phyloP scores from a whole-genome alignment of 108 stramenopile genomes.

The Pelagomonas calceolata region DNA sequence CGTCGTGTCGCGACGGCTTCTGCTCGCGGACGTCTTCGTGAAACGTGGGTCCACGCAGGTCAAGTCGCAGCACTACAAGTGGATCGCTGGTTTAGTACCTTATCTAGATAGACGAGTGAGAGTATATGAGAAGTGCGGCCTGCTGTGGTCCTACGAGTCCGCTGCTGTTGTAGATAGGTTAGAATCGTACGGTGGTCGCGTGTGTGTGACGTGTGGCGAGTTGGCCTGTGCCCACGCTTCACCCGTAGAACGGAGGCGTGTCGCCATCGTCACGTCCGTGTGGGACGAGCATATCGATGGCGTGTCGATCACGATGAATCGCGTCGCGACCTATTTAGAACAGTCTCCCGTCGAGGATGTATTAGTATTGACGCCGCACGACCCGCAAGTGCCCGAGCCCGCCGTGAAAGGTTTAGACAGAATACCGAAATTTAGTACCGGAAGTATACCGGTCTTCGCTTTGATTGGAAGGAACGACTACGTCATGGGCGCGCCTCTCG shows the following conservation, averaged over 20 bases:
- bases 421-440: neutral
- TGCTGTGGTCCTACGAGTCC: slow-evolving; percentile 2
- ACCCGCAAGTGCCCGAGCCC: neutral
- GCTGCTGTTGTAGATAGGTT: neutral
- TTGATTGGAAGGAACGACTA: neutral
- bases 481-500: neutral
- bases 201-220: neutral
- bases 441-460: neutral
- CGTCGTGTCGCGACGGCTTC: too few species aligned
- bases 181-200: neutral
- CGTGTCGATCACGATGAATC: neutral
- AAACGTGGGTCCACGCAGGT: neutral
- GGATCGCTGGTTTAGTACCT: neutral
- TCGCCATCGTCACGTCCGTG: neutral
- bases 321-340: neutral
- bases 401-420: neutral
- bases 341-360: neutral
- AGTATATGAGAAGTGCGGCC: neutral
- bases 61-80: neutral
- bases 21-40: too few species aligned
- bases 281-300: neutral
- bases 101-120: neutral
- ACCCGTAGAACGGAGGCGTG: neutral
- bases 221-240: neutral
- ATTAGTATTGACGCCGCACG: neutral